Base-by-base conservation (phyloP, 768 basidiomycete species). In the Crassisporium funariophilum region DNA sequence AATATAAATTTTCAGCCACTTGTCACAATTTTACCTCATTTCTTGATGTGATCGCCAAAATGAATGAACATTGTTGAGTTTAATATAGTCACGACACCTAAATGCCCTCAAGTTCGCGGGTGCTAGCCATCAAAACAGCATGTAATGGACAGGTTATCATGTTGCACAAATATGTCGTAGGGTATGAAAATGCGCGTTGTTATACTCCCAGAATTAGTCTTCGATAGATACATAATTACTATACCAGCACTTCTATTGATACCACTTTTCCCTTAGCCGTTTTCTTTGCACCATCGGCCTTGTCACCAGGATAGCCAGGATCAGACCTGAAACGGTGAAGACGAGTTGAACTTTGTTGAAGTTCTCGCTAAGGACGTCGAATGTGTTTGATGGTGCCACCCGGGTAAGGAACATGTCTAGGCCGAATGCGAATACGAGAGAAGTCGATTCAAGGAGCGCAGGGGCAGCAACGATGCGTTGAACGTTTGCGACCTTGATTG, bases 281-380 rank as follows among this genome's bases (percentile, higher is more conserved):
- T 88, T 91, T 61, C 77, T 68, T 55, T 66, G 66, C 17, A 95
- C 91, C 72, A 95, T 89, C 23, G 93, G 93, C 62, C 80, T 83
- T 16, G 84, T 84, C 27, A 94, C 63, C n/a, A 82, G 63, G 52
- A 97, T 90, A n/a, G 86, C 95, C 4, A 80, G 57, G 2, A 72
- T 76, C 48, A 98, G 64, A 0, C 79, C 91, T 1, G 70, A 65
- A 24, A 95, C 82, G 1, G 93, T 98, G 21, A 93, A 66, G 52
- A 95, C 81, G 17, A 98, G 74, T 65, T 98, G 95, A 1, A 71
- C 75, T 72, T 98, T 97, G 73, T 98, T 98, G 67, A 98, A 98
- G 59, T 75, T 84, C 64, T 94, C 88, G 57, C 81, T 91, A 6
- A 98, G 78, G 19, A 97, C 84, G 60, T 98, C 95, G 58, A 98